Base-by-base conservation (phyloP, 176 grass and related monocot species). In the Urochloa ruziziensis region DNA sequence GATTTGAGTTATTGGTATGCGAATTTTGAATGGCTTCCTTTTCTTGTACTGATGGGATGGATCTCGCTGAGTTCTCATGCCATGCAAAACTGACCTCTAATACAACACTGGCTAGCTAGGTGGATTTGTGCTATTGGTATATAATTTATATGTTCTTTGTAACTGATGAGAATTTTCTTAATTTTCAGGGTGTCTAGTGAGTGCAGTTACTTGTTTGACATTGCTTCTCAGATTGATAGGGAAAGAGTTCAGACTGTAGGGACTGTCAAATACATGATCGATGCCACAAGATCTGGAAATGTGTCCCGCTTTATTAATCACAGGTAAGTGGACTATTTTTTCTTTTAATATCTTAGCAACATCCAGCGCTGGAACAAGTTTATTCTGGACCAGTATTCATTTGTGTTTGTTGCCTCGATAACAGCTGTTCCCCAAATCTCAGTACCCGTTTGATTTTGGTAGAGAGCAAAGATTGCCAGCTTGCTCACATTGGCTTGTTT, bases 291-390 rank as follows among this genome's bases (percentile, higher is more conserved):
- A 84, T 94, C 90, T 83, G 91, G 89, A 39, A 99, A 99, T 85
- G 86, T 96, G 16, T 90, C 93, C n/a, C 87, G 93, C 33, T 99
- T 96, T 90, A 99, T 99, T 83, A 96, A 99, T 83, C 96, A 98
- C 86, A 98, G 96, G 96, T 98, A 65, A 87, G 67, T 65, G 16
- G 6, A 52, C 56, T 75, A 25, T 49, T 57, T 70, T 37, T 65
- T 64, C 15, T 37, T 65, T 64, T 23, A 11, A 49, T 40, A 51
- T 76, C 64, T 65, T 84, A 80, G 63, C 62, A 65, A 36, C 64
- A 76, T 84, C 23, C 34, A 75, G 56, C 32, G 12, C 44, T 36
- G 27, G 44, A 67, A 28, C 24, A 70, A 59, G 35, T 29, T 66
- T 66, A 73, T 89, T 63, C 53, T 89, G 19, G 37, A 86, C 82